These are phyloP conservation scores for Agrocybe pediades DNA, from an alignment of 768 basidiomycete species.

Conservation along the genomic window DNA sequence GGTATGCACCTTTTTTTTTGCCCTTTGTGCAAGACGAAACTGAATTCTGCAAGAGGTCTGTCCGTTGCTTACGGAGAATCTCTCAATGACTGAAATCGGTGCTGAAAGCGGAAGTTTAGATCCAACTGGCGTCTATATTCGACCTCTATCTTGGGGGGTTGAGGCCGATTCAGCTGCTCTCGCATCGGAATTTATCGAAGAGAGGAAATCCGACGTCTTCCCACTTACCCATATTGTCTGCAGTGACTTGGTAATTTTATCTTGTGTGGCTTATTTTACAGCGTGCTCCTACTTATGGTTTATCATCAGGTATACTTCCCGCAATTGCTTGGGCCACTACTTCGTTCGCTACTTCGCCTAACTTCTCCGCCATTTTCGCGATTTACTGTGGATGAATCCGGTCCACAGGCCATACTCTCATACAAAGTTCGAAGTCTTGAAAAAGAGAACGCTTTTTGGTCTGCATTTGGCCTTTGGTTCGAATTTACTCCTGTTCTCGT, in stretches of 20 bases:
- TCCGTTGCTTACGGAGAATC: slow-evolving; percentile 43
- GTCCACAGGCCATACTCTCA: slow-evolving; percentile 56
- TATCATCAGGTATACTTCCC: slow-evolving; percentile 78
- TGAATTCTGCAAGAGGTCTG: slow-evolving; percentile 39
- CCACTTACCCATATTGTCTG: slow-evolving; percentile 70
- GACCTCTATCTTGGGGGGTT: slow-evolving; percentile 75
- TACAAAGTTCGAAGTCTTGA: slow-evolving; percentile 75
- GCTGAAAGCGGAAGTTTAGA: slow-evolving; percentile 1
- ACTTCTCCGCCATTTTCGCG: slow-evolving; percentile 51
- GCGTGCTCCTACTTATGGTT: too few relatives aligned
- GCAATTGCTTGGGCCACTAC: slow-evolving; percentile 73
- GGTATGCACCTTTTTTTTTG: slow-evolving; percentile 36
- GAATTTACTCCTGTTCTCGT: slow-evolving; percentile 56
- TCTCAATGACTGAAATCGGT: slow-evolving; percentile 15
- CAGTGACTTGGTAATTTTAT: slow-evolving; percentile 74
- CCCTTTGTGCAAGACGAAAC: neutral
- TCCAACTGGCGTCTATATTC: slow-evolving; percentile 37
- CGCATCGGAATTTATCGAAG: slow-evolving; percentile 34
- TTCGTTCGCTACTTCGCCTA: slow-evolving; percentile 73
- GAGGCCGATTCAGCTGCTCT: slow-evolving; percentile 41
- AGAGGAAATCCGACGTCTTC: slow-evolving; percentile 3
- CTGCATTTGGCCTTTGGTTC: slow-evolving; percentile 81
- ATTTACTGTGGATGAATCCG: slow-evolving; percentile 16
- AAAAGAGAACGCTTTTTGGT: slow-evolving; percentile 79
- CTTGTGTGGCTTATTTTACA: neutral